Percentiles rank a stretch among this genome's conserved stretches.
Evolutionary conservation across 2,329 filamentous ascomycete species (phyloP).

Genomic region (Polychaeton citri): DNA sequence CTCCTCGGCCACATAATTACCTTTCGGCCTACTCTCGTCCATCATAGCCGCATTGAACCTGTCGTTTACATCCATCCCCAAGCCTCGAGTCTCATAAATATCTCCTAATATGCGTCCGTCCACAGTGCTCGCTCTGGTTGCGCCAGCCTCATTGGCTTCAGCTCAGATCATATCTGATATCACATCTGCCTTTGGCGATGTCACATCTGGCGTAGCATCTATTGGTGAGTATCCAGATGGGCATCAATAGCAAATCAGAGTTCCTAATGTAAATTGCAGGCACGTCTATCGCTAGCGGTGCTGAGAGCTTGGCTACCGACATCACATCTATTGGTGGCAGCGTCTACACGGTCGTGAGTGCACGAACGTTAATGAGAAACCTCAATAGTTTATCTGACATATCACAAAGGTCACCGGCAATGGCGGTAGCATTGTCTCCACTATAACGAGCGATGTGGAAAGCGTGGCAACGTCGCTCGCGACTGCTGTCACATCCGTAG

Average conservation of each 20-base stretch:
- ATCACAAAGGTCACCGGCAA: conserved; percentile 2
- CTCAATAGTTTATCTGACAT: too few species aligned
- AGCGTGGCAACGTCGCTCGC: neutral
- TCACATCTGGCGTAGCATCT: neutral
- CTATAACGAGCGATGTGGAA: conserved; percentile 4
- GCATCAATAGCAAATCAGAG: too few species aligned
- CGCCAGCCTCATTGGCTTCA: neutral
- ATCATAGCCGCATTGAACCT: too few species aligned
- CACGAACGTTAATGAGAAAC: too few species aligned
- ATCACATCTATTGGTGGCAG: conserved; percentile 4
- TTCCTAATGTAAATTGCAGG: neutral
- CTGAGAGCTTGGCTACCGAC: conserved; percentile 2
- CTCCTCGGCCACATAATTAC: too few species aligned
- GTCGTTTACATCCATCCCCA: neutral
- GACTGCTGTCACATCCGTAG: conserved; percentile 3
- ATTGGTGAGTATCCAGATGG: neutral
- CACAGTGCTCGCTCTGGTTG: neutral
- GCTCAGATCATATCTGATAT: neutral
- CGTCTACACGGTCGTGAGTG: conserved; percentile 3
- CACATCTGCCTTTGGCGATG: neutral
- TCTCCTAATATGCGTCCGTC: neutral
- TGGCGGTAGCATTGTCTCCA: conserved; percentile 3
- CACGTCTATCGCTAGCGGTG: neutral
- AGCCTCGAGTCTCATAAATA: neutral
- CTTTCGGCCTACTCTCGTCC: too few species aligned